Evolutionary conservation across 495 filamentous ascomycete species (phyloP).

Genomic region (Penicillium robsamsonii): DNA sequence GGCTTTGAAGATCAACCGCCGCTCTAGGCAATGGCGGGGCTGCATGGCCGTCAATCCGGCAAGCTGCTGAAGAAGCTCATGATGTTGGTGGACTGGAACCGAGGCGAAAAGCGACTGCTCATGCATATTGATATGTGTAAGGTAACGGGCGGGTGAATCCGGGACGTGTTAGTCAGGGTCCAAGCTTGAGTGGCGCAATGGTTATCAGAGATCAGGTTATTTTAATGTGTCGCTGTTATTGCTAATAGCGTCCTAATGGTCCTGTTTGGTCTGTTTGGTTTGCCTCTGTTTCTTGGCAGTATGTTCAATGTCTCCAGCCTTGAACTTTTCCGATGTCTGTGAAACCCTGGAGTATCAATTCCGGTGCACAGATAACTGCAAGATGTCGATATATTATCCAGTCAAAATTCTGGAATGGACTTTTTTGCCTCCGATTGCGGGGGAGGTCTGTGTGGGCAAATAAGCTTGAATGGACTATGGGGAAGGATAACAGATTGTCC

Average conservation of each 20-base stretch:
- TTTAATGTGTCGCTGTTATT: conserved; percentile 13
- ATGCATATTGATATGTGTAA: conserved; percentile 36
- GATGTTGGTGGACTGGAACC: conserved; percentile 45
- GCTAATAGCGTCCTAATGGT: conserved; percentile 15
- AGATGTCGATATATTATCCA: neutral
- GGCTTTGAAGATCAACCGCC: conserved; percentile 66
- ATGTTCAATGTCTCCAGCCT: neutral
- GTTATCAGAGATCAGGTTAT: conserved; percentile 20
- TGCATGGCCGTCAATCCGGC: conserved; percentile 67
- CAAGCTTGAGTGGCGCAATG: conserved; percentile 19
- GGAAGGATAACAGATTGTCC: neutral
- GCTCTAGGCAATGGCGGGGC: conserved; percentile 56
- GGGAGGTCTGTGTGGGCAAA: conserved; percentile 10
- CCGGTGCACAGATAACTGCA: neutral
- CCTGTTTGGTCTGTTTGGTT: neutral
- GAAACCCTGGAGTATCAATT: conserved; percentile 3
- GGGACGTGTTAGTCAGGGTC: conserved; percentile 29
- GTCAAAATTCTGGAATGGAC: neutral
- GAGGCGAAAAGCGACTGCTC: conserved; percentile 50
- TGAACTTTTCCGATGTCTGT: neutral
- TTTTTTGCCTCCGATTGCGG: conserved; percentile 4
- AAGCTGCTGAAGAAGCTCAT: conserved; percentile 65
- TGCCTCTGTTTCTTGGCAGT: neutral
- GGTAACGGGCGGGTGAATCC: conserved; percentile 25
- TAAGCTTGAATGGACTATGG: neutral